Evolutionary conservation across 2,329 filamentous ascomycete species (phyloP), one percentile per base, ranked within the genome.

Genomic region (Paraphoma chrysanthemicola): DNA sequence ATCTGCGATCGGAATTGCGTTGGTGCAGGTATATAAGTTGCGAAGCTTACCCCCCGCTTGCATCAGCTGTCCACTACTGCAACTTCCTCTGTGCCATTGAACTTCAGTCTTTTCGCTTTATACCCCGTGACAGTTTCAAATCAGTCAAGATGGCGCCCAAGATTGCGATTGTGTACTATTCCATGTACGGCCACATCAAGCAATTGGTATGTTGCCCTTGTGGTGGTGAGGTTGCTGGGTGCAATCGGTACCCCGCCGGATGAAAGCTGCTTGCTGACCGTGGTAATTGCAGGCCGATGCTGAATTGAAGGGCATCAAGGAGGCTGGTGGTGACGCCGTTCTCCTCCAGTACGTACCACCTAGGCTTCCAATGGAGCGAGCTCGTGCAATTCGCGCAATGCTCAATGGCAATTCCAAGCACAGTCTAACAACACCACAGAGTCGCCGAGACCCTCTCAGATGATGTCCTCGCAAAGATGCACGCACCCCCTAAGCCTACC

Each of bases 381-480:
- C 33, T 36, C 14, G 33, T 36, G 33, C 33, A 36, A 36, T 36
- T 14, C 9, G 33, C 33, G 14, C 14, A 10, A 36, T 36, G 33
- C 33, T 36, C 23, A 23, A 23, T 36, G 9, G 33, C 33, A 10
- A 36, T 7, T 6, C 14, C 33, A 36, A 36, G 3, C 33, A 36
- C 9, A 36, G 7, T 36, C 60, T 57, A 18, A 52, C 8, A 16
- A 8, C 11, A 17, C 39, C 39, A 18, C 59, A 90, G 88, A 76
- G 83, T 98, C 74, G 78, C 87, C 53, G 95, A 99, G 85, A 98
- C 95, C 14, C 92, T 99, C 46, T 72, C 90, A 36, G 72, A 90
- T 38, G 93, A 97, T 1, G 90, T 97, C 64, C 86, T 98, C 56
- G 70, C 76, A 67, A 97, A 97, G 87, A 96, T 99, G 93, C 80